A percentile compares a stretch with the other conserved stretches of the same genome.
These are phyloP conservation scores for Cornus controversa DNA, from an alignment of 148 eudicot species.

Conservation along the genomic window DNA sequence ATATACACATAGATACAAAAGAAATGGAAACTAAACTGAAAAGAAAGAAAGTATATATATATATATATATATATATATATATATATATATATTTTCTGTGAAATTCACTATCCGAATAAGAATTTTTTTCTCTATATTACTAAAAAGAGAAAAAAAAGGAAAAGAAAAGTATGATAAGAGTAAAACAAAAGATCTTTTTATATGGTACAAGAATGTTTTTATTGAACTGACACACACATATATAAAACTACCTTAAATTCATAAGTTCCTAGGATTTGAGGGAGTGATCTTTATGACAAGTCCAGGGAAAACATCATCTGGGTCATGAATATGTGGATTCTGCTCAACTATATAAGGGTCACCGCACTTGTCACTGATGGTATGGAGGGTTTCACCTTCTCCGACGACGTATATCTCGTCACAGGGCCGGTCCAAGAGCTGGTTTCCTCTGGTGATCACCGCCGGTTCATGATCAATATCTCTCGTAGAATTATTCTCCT, in stretches of 20 bases:
- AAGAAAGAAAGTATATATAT: no score
- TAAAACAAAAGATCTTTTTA: no score
- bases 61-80: no score
- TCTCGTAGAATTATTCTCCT: neutral
- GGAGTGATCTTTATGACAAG: slow-evolving; percentile 19
- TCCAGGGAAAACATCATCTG: no score
- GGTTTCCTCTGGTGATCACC: neutral
- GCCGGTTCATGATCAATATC: neutral
- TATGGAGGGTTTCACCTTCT: slow-evolving; percentile 33
- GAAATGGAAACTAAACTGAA: no score
- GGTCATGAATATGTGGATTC: slow-evolving; percentile 30
- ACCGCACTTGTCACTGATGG: slow-evolving; percentile 29
- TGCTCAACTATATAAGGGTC: slow-evolving; percentile 29
- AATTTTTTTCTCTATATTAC: no score
- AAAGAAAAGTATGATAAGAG: no score
- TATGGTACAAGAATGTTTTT: neutral
- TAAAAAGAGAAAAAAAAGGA: neutral
- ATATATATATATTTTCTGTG: no score
- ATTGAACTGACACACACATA: neutral
- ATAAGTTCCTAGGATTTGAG: neutral
- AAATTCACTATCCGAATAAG: no score
- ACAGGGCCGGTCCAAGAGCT: slow-evolving; percentile 8
- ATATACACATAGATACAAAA: no score
- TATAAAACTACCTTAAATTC: no score
- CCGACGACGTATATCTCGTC: slow-evolving; percentile 31